Percentiles rank a stretch among this genome's conserved stretches.
phyloP scores from a whole-genome alignment of 2,329 filamentous ascomycete species.

The Furcasterigmium sp. region DNA sequence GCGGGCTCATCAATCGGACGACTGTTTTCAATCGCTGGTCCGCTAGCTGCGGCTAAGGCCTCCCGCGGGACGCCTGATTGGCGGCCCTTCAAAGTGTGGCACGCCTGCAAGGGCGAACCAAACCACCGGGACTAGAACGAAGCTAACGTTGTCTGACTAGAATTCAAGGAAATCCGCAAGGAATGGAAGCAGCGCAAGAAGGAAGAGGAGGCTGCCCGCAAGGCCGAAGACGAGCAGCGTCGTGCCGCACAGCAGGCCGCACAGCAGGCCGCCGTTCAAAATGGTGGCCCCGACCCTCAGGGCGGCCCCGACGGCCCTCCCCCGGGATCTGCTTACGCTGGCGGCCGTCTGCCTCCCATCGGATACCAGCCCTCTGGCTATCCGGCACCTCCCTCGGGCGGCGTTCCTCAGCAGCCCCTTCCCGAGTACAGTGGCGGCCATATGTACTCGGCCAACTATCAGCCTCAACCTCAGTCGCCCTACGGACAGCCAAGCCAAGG shows the following conservation, averaged over 20 bases:
- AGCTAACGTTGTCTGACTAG: constrained; percentile 41
- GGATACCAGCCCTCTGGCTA: constrained; percentile 67
- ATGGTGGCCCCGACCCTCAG: constrained; percentile 42
- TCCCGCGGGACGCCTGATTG: neutral
- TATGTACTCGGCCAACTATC: constrained; percentile 50
- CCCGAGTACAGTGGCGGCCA: constrained; percentile 50
- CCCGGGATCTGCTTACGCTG: constrained; percentile 49
- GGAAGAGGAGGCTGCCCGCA: constrained; percentile 88
- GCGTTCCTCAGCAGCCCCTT: constrained; percentile 41
- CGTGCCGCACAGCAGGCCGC: constrained; percentile 34
- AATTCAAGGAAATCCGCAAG: constrained; percentile 98
- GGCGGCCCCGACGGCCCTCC: constrained; percentile 45
- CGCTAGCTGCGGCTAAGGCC: neutral
- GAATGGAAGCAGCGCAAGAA: constrained; percentile 99
- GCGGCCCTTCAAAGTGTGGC: constrained; percentile 22
- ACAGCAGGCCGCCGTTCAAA: constrained; percentile 49
- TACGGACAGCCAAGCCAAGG: constrained; percentile 52
- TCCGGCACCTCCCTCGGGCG: constrained; percentile 52
- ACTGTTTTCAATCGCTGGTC: neutral
- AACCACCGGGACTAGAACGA: constrained; percentile 16
- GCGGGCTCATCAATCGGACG: neutral
- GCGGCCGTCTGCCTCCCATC: constrained; percentile 65
- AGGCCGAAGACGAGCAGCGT: constrained; percentile 84
- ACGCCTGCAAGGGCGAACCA: constrained; percentile 40
- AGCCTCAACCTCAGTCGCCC: constrained; percentile 52